Evolutionary conservation across 805 yeast species (phyloP).

Genomic region (Scheffersomyces coipomensis): DNA sequence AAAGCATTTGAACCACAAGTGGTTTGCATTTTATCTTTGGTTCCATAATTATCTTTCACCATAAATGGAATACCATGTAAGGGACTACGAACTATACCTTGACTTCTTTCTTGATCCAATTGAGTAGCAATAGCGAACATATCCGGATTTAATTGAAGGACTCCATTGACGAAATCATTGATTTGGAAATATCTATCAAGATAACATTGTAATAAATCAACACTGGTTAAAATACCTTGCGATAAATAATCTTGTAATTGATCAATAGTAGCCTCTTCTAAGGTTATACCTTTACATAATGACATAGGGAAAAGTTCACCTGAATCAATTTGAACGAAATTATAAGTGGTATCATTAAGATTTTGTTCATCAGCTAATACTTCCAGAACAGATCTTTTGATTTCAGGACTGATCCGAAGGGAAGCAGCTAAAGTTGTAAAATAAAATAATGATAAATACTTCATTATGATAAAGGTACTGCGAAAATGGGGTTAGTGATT

Average conservation of each 20-base stretch:
- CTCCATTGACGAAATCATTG: constrained; percentile 16
- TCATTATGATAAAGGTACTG: too few species aligned
- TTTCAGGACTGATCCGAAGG: neutral
- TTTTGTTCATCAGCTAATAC: constrained; percentile 1
- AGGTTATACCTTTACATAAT: constrained; percentile 18
- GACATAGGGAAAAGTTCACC: constrained; percentile 11
- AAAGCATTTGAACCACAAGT: constrained; percentile 20
- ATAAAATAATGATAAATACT: too few species aligned
- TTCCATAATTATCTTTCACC: constrained; percentile 24
- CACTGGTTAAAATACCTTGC: constrained; percentile 16
- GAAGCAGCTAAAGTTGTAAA: neutral
- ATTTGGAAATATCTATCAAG: constrained; percentile 19
- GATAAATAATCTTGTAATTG: constrained; percentile 20
- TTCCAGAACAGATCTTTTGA: constrained; percentile 4
- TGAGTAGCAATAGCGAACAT: constrained; percentile 16
- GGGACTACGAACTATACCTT: constrained; percentile 13
- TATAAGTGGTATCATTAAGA: constrained; percentile 6
- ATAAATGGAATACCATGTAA: constrained; percentile 27
- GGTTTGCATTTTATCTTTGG: constrained; percentile 19
- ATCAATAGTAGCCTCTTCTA: constrained; percentile 26
- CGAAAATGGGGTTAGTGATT: too few species aligned
- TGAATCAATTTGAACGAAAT: constrained; percentile 5
- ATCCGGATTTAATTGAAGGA: constrained; percentile 23
- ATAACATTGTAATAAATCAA: constrained; percentile 19
- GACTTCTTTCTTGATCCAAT: constrained; percentile 19